Base-by-base conservation (phyloP, 2,329 filamentous ascomycete species). In the Cladobotryum protrusum region DNA sequence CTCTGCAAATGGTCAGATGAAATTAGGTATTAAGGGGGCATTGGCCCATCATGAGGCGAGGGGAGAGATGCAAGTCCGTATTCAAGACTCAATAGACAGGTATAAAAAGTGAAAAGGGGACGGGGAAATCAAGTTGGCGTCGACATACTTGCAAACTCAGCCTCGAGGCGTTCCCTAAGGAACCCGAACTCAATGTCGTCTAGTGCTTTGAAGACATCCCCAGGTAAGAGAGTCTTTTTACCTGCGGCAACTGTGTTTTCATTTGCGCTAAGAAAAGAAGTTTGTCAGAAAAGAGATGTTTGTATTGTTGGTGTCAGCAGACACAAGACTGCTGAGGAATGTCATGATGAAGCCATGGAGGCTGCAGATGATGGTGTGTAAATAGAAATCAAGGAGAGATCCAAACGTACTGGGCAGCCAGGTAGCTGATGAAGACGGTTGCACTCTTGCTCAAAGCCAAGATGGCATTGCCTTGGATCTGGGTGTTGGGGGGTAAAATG, bases 381-480 rank as follows among this genome's bases (percentile, higher is more conserved):
- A 11, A 34, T 15, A n/a, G n/a, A 11, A 17, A 41, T 20, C 24
- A 42, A 19, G 24, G 6, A 39, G 33, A 17, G 29, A 35, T 13
- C 20, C 14, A 33, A 18, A 75, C 85, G 48, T 77, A 92, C 87
- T 83, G 79, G 54, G 81, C 78, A 41, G 86, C 84, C 32, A 93
- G 73, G 65, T 91, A 88, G 69, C 82, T 92, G 59, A 93, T 85
- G 62, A 93, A 93, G 0, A 93, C 83, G 1, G 86, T 91, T 7
- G 88, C 85, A 67, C 86, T 87, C 70, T 91, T 91, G 57, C 81
- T 86, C 72, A 93, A 78, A 9, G 87, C 88, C 46, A 89, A 70
- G 48, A 91, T 79, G 39, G 88, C 88, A 70, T 90, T 89, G 61
- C 84, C 87, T 65, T 92, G 87, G 44, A 92, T 87, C 67, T 89